These are phyloP conservation scores for Cynanchum wilfordii DNA, from an alignment of 257 asterid genomes.

Conservation along the genomic window DNA sequence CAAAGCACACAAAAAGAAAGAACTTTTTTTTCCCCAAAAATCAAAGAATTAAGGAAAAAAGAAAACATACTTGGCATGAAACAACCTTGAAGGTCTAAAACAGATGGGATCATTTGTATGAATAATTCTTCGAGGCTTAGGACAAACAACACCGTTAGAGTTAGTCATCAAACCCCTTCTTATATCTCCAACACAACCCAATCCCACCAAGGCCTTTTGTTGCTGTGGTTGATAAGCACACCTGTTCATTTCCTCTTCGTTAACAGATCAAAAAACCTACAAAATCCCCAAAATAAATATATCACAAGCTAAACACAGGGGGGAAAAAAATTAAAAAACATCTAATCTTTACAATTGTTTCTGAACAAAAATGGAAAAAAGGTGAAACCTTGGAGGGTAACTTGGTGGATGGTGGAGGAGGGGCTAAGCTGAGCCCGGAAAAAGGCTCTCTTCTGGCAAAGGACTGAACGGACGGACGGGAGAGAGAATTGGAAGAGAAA, in stretches of 20 bases:
- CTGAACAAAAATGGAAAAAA: neutral
- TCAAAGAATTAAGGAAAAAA: neutral
- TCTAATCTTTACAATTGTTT: neutral
- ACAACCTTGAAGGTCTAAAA: slow-evolving; percentile 9
- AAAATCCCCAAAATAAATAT: slow-evolving; percentile 2
- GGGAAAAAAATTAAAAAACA: no score
- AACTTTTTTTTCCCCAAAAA: neutral
- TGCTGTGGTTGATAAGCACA: slow-evolving; percentile 36
- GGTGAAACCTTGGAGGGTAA: slow-evolving; percentile 8
- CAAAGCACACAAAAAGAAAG: neutral
- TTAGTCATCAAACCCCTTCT: slow-evolving; percentile 14
- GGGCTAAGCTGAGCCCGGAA: slow-evolving; percentile 3
- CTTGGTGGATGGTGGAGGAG: neutral
- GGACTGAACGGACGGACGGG: slow-evolving; percentile 11
- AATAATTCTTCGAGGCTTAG: slow-evolving; percentile 15
- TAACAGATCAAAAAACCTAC: slow-evolving; percentile 12
- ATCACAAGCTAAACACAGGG: neutral
- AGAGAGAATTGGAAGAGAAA: neutral
- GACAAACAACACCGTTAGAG: slow-evolving; percentile 11
- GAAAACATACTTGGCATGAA: slow-evolving; percentile 4
- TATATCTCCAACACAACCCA: slow-evolving; percentile 15
- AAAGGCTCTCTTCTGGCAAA: neutral
- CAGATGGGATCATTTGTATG: neutral
- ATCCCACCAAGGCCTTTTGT: slow-evolving; percentile 22
- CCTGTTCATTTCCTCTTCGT: slow-evolving; percentile 35